phyloP scores from a whole-genome alignment of 1,139 yeast species.

The Sugiyamaella neomexicana region DNA sequence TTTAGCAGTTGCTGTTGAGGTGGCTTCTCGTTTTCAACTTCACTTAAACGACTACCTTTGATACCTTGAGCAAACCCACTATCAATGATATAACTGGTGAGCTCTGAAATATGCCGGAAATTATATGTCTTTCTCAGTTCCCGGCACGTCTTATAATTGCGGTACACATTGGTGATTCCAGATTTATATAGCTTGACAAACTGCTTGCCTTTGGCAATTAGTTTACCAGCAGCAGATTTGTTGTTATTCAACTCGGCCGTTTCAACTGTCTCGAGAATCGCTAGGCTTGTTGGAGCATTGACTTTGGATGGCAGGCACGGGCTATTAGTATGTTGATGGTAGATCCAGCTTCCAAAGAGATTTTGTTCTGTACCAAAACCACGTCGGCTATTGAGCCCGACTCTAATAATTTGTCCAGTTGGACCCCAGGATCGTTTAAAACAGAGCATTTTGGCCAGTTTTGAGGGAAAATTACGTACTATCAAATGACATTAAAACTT shows the following conservation, averaged over 20 bases:
- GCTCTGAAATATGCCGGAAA: constrained; percentile 24
- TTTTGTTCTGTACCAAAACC: background rate
- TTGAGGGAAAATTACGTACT: background rate
- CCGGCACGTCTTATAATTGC: constrained; percentile 29
- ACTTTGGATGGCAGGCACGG: constrained; percentile 11
- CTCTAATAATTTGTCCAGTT: background rate
- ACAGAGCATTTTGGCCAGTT: background rate
- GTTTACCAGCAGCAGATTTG: constrained; percentile 14
- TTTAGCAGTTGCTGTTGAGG: background rate
- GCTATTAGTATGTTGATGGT: constrained; percentile 9
- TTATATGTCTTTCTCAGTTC: constrained; percentile 26
- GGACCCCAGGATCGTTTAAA: background rate
- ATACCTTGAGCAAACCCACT: constrained; percentile 32
- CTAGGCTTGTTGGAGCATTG: constrained; percentile 7
- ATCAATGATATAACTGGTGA: constrained; percentile 36
- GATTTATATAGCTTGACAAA: constrained; percentile 38
- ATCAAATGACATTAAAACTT: background rate
- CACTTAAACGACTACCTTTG: constrained; percentile 12
- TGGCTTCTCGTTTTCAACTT: background rate
- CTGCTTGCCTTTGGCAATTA: constrained; percentile 35
- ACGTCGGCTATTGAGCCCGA: background rate
- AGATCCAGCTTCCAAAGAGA: constrained; percentile 11
- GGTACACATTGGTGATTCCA: constrained; percentile 41
- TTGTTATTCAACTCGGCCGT: background rate
- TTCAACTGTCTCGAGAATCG: constrained; percentile 3